Base-by-base conservation (phyloP, 2,329 filamentous ascomycete species). In the Incumbomyces delicatus region DNA sequence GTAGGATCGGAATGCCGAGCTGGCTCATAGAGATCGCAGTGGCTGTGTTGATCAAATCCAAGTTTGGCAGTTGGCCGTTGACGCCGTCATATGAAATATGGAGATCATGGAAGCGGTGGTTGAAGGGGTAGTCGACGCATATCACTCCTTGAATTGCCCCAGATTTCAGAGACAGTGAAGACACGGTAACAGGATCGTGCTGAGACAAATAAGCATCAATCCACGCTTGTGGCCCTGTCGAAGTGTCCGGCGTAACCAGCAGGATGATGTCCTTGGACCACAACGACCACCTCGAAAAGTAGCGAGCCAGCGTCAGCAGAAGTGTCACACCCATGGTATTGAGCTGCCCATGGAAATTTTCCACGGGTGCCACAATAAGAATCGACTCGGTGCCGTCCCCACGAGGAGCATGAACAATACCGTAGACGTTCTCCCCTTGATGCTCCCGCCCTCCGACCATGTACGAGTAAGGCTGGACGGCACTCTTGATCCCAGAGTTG, bases 201-300 rank as follows among this genome's bases (percentile, higher is more conserved):
- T 85, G 83, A 63, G 95, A 87, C 65, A 98, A 92, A 64, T 98
- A 98, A 1, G 92, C 92, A 61, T 95, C 89, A 7, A 95, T 87
- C 92, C 92, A 98, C 18, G 92, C 92, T 63, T 96, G 89, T 0
- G 88, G 87, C 1, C 90, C 92, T 10, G 86, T 84, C 49, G 82
- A 84, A 63, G 87, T 94, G 66, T 98, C 92, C 0, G 86, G 83
- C 0, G 92, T 82, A 39, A 98, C 76, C 5, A 98, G 68, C 57
- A 98, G 80, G 49, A 98, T 90, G 56, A 98, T 95, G 63, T 98
- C 92, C 66, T 98, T 98, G 49, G 89, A 95, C 92, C 92, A 98
- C 22, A 98, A 75, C 44, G 88, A 95, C 92, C 92, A 98, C 57
- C 84, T 80, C 66, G 94, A 95, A 70, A 98, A 96, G 67, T 98